Percentiles rank a stretch among this genome's conserved stretches.
These are phyloP conservation scores for Crucibulum laeve DNA, from an alignment of 768 basidiomycete genomes.

Conservation along the genomic window DNA sequence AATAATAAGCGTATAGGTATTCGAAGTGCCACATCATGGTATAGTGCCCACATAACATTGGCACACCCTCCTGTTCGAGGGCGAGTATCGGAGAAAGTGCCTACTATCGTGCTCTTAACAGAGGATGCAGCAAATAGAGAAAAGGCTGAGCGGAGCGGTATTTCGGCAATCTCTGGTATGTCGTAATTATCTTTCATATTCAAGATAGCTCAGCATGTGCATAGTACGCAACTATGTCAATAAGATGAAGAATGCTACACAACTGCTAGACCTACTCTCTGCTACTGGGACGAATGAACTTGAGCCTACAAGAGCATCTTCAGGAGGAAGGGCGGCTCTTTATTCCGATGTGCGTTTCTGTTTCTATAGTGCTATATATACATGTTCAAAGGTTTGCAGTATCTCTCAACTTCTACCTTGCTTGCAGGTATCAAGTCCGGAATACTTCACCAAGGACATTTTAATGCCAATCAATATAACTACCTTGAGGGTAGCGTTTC, in stretches of 20 bases:
- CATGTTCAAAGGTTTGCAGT: slow-evolving; percentile 40
- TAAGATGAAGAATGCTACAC: slow-evolving; percentile 56
- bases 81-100: slow-evolving; percentile 36
- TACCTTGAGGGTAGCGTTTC: slow-evolving; percentile 92
- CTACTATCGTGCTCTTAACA: slow-evolving; percentile 76
- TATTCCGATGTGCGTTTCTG: slow-evolving; percentile 65
- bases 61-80: slow-evolving; percentile 50
- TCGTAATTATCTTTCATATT: not conserved
- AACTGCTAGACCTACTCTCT: slow-evolving; percentile 80
- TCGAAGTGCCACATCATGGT: slow-evolving; percentile 85
- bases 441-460: slow-evolving; percentile 86
- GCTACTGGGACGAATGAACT: slow-evolving; percentile 58
- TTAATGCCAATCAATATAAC: slow-evolving; percentile 93
- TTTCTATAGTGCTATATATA: not conserved
- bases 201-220: not conserved
- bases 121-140: slow-evolving; percentile 84
- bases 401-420: slow-evolving; percentile 68
- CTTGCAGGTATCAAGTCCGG: slow-evolving; percentile 83
- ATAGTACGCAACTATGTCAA: slow-evolving; percentile 80
- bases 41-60: slow-evolving; percentile 64
- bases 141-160: slow-evolving; percentile 65
- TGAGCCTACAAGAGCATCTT: slow-evolving; percentile 55
- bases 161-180: slow-evolving; percentile 61
- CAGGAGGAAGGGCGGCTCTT: slow-evolving; percentile 50
- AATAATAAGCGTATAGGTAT: slow-evolving; percentile 55